Evolutionary conservation across 371 early-diverging fungal species (phyloP).

Genomic region (Funneliformis caledonium): DNA sequence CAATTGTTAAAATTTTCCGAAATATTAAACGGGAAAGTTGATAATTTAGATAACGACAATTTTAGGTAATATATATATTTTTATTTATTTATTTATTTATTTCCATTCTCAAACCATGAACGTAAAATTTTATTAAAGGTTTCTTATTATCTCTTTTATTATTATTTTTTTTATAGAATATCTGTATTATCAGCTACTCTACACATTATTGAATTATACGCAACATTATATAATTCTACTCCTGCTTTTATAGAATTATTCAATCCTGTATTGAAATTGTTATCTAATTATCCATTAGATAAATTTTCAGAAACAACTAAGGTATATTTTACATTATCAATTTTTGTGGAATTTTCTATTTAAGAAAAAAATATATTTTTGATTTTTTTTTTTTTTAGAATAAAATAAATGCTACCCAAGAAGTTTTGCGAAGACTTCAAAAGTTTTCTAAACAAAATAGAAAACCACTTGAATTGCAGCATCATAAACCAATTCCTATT

Average conservation of each 20-base stretch:
- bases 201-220: conserved; percentile 55
- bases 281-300: conserved; percentile 46
- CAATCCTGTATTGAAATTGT: conserved; percentile 48
- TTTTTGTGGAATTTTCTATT: not conserved
- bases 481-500: conserved; percentile 88
- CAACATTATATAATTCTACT: conserved; percentile 62
- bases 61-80: conserved; percentile 14
- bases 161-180: conserved; percentile 38
- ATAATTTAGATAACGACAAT: conserved; percentile 16
- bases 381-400: conserved; percentile 29
- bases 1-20: conserved; percentile 43
- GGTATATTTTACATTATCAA: not conserved
- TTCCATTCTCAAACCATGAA: too few relatives aligned
- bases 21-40: not conserved
- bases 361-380: not conserved
- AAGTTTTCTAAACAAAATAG: conserved; percentile 64
- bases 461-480: conserved; percentile 80
- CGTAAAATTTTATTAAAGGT: not conserved
- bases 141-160: not conserved
- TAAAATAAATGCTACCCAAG: conserved; percentile 44
- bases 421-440: conserved; percentile 57
- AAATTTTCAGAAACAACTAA: conserved; percentile 24
- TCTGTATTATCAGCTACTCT: conserved; percentile 53
- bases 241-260: conserved; percentile 67
- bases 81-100: too few relatives aligned